Conservation (phyloP, 257 asterid species). For the Solanum lycopersicoides region DNA sequence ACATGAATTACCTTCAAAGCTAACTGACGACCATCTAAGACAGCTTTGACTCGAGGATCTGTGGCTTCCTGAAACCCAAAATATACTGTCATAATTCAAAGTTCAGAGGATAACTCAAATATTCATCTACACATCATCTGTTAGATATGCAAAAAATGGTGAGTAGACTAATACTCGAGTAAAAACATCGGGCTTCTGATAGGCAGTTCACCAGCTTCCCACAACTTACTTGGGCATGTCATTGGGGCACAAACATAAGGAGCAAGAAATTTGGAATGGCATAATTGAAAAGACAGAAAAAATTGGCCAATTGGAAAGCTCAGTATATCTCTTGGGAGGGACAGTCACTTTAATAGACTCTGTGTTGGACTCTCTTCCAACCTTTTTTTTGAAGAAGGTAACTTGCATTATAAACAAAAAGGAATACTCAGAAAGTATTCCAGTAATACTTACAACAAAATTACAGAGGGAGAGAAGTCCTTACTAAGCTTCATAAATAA, state of each 20-base stretch:
- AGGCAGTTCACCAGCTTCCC: background rate
- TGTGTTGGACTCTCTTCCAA: background rate
- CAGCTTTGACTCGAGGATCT: slow-evolving; percentile 93
- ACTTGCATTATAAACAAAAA: no score
- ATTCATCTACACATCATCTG: background rate
- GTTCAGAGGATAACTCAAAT: background rate
- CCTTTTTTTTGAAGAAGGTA: background rate
- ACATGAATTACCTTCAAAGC: slow-evolving; percentile 74
- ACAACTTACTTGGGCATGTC: background rate
- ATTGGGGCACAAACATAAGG: background rate
- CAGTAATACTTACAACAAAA: no score
- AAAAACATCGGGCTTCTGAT: background rate
- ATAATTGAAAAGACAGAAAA: background rate
- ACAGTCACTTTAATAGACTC: background rate
- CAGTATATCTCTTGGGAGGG: background rate
- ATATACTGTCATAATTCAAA: slow-evolving; percentile 5
- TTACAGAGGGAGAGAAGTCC: no score
- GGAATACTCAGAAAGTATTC: no score
- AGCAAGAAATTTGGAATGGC: background rate
- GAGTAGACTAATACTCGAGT: background rate
- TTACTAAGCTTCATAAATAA: no score
- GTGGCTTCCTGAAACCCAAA: slow-evolving; percentile 63
- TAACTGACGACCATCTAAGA: slow-evolving; percentile 94
- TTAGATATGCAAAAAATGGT: background rate
- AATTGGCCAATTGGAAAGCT: background rate